A percentile compares a stretch with the other conserved stretches of the same genome.
Evolutionary conservation across 2,329 filamentous ascomycete genomes (phyloP).

Genomic region (Fusarium sp.): DNA sequence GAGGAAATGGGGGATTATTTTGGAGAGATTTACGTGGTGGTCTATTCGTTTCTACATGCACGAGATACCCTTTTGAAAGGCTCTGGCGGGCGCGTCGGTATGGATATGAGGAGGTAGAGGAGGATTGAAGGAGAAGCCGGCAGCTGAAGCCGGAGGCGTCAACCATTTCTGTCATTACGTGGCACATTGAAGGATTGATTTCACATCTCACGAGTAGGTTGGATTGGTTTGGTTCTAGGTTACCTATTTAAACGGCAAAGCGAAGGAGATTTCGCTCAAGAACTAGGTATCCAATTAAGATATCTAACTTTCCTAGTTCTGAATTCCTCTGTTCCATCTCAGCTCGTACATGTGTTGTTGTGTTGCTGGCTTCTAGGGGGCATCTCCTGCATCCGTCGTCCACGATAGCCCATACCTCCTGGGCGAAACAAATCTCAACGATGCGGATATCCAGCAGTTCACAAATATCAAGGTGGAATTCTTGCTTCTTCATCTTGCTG

Average conservation of each 20-base stretch:
- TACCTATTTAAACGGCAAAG: neutral
- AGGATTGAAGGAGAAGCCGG: constrained; percentile 1
- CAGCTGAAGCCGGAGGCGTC: neutral
- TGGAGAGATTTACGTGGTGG: constrained; percentile 36
- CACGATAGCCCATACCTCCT: neutral
- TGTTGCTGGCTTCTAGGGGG: neutral
- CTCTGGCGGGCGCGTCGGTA: constrained; percentile 32
- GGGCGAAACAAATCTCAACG: neutral
- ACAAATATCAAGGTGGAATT: neutral
- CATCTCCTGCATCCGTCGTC: too few species aligned
- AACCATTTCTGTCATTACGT: constrained; percentile 5
- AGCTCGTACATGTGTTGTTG: neutral
- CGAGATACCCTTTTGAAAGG: constrained; percentile 47
- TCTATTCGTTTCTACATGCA: constrained; percentile 47
- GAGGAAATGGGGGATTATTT: constrained; percentile 12
- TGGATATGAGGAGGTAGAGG: constrained; percentile 6
- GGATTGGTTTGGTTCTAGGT: constrained; percentile 7
- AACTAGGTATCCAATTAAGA: constrained; percentile 30
- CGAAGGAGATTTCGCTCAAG: constrained; percentile 7
- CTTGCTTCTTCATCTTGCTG: neutral
- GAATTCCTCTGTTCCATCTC: neutral
- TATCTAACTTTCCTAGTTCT: constrained; percentile 6
- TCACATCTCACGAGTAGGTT: neutral
- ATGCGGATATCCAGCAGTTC: neutral
- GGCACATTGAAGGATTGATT: neutral